Conservation (phyloP, 371 early-diverging fungal genomes). For the Lichtheimia ramosa region DNA sequence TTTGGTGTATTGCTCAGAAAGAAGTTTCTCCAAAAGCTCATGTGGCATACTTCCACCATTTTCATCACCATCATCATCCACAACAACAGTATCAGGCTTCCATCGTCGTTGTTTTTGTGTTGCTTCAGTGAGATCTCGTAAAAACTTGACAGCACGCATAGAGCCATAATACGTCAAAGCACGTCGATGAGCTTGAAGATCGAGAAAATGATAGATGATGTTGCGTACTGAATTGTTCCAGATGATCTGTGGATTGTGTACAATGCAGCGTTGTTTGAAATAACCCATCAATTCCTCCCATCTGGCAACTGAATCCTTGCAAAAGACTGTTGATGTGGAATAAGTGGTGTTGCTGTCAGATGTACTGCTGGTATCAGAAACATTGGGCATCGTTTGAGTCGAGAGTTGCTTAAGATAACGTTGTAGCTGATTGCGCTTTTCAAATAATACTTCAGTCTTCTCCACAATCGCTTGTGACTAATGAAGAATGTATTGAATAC, state of each 20-base stretch:
- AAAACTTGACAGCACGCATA: constrained; percentile 46
- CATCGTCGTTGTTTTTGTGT: constrained; percentile 23
- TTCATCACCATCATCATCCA: constrained; percentile 27
- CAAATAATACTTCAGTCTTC: constrained; percentile 43
- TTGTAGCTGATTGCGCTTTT: constrained; percentile 45
- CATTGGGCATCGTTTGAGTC: constrained; percentile 23
- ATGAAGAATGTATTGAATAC: not conserved
- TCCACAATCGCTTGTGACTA: constrained; percentile 44
- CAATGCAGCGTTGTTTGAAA: constrained; percentile 49
- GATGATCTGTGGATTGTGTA: constrained; percentile 52
- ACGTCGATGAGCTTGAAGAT: constrained; percentile 45
- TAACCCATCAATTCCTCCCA: constrained; percentile 51
- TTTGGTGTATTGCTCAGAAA: constrained; percentile 49
- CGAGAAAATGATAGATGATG: constrained; percentile 45
- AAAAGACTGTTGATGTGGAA: constrained; percentile 33
- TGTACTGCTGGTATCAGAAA: constrained; percentile 3
- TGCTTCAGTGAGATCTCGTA: constrained; percentile 44
- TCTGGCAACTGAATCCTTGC: constrained; percentile 27
- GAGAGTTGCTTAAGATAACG: constrained; percentile 34
- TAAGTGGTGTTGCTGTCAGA: constrained; percentile 11
- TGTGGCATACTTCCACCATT: constrained; percentile 44
- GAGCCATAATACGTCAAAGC: constrained; percentile 51
- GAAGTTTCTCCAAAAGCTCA: constrained; percentile 53
- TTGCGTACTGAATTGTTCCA: constrained; percentile 57
- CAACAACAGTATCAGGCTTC: constrained; percentile 18